These are phyloP conservation scores for Brassica incana DNA, from an alignment of 345 rosid genomes.

Conservation along the genomic window DNA sequence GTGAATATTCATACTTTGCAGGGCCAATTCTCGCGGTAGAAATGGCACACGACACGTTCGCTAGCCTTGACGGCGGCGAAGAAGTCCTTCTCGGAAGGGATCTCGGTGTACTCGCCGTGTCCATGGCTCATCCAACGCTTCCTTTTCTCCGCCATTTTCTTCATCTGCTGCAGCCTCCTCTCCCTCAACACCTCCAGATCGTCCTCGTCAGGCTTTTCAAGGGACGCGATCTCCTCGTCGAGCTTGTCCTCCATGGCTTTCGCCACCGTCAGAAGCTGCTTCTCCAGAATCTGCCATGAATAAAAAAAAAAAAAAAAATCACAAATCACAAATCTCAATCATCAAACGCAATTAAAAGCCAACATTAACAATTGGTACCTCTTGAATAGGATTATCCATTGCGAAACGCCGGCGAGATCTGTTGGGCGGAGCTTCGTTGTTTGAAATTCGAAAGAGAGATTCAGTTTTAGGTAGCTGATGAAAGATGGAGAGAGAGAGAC, in stretches of 20 bases:
- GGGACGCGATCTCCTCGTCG: slow-evolving; percentile 83
- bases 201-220: slow-evolving; percentile 82
- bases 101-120: slow-evolving; percentile 90
- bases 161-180: slow-evolving; percentile 85
- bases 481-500: background rate
- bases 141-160: slow-evolving; percentile 90
- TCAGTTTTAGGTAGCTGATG: background rate
- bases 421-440: background rate
- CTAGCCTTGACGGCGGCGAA: slow-evolving; percentile 84
- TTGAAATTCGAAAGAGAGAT: slow-evolving; percentile 13
- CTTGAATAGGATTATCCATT: slow-evolving; percentile 34
- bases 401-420: slow-evolving; percentile 1
- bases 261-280: slow-evolving; percentile 81
- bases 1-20: slow-evolving; percentile 61
- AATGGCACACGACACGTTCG: slow-evolving; percentile 94
- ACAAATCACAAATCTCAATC: background rate
- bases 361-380: background rate
- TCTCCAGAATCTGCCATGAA: slow-evolving; percentile 67
- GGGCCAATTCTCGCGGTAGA: slow-evolving; percentile 97
- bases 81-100: slow-evolving; percentile 81
- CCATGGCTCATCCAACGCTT: slow-evolving; percentile 96
- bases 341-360: background rate
- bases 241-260: slow-evolving; percentile 89
- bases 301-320: background rate
- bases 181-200: slow-evolving; percentile 83